Evolutionary conservation across 2,329 filamentous ascomycete genomes (phyloP).

Genomic region (Fusarium miscanthi): DNA sequence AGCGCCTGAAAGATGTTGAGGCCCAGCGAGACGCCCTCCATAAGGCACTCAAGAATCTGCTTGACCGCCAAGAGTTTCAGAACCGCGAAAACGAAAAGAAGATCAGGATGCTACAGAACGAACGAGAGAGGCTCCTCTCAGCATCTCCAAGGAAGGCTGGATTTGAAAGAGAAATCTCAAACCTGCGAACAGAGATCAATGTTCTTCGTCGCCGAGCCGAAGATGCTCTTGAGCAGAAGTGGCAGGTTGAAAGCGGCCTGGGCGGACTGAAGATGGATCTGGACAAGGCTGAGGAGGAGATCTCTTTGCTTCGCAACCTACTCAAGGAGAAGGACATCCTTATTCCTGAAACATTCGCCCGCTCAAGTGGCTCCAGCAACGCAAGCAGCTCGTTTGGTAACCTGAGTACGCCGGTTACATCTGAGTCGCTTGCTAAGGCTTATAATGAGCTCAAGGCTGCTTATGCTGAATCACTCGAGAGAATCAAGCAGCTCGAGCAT

Average conservation of each 20-base stretch:
- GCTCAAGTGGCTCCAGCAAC: conserved; percentile 52
- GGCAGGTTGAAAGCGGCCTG: conserved; percentile 92
- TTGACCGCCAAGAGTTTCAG: conserved; percentile 87
- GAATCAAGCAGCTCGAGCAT: conserved; percentile 72
- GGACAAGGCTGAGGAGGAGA: conserved; percentile 94
- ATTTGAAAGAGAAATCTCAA: conserved; percentile 85
- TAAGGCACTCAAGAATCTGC: conserved; percentile 82
- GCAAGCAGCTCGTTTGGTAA: conserved; percentile 46
- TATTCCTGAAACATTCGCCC: conserved; percentile 70
- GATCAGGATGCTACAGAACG: conserved; percentile 78
- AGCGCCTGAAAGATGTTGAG: conserved; percentile 91
- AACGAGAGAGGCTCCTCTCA: conserved; percentile 78
- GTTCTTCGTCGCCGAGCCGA: conserved; percentile 87
- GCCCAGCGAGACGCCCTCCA: conserved; percentile 94
- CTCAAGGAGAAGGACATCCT: conserved; percentile 86
- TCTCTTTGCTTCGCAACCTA: conserved; percentile 80
- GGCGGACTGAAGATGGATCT: conserved; percentile 94
- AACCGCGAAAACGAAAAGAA: conserved; percentile 86
- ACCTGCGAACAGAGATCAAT: conserved; percentile 85
- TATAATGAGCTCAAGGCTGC: conserved; percentile 81
- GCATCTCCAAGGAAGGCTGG: conserved; percentile 78
- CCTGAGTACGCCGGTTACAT: conserved; percentile 64
- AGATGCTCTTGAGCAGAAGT: conserved; percentile 94
- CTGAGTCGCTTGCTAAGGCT: conserved; percentile 77
- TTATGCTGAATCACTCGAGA: conserved; percentile 73